phyloP scores from a whole-genome alignment of 768 basidiomycete genomes.

The Amylocystis lapponica region DNA sequence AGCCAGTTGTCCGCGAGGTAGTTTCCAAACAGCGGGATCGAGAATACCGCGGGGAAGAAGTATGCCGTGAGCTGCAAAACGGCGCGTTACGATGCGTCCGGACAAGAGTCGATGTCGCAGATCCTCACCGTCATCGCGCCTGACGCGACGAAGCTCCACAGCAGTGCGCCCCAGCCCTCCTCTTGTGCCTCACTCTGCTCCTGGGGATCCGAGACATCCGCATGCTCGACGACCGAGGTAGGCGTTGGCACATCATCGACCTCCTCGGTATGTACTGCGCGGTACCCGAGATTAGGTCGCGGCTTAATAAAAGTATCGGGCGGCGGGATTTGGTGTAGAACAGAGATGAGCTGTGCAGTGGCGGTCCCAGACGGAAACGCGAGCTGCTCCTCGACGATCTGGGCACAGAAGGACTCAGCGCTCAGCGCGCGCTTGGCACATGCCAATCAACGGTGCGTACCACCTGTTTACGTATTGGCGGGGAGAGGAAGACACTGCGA shows the following conservation, averaged over 20 bases:
- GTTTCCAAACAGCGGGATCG: slow-evolving; percentile 79
- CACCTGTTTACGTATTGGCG: slow-evolving; percentile 92
- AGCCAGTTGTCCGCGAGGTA: slow-evolving; percentile 85
- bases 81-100: not conserved
- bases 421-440: not conserved
- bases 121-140: slow-evolving; percentile 66
- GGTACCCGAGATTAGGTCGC: slow-evolving; percentile 59
- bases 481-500: slow-evolving; percentile 86
- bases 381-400: slow-evolving; percentile 94
- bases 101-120: not conserved
- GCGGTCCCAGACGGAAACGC: slow-evolving; percentile 94
- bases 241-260: slow-evolving; percentile 27
- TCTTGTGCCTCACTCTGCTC: slow-evolving; percentile 43
- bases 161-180: slow-evolving; percentile 72
- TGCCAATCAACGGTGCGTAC: slow-evolving; percentile 48
- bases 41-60: slow-evolving; percentile 85
- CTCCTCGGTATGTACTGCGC: slow-evolving; percentile 32
- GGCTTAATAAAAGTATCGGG: slow-evolving; percentile 52
- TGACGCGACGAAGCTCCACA: slow-evolving; percentile 75
- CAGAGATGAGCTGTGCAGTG: slow-evolving; percentile 90
- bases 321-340: slow-evolving; percentile 73
- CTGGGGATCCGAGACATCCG: slow-evolving; percentile 15
- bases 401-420: not conserved
- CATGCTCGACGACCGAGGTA: slow-evolving; percentile 2
- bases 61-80: slow-evolving; percentile 69